Evolutionary conservation across 1,284 basidiomycete species (phyloP), one percentile per base, ranked within the genome.

Genomic region (Thecaphora thlaspeos): DNA sequence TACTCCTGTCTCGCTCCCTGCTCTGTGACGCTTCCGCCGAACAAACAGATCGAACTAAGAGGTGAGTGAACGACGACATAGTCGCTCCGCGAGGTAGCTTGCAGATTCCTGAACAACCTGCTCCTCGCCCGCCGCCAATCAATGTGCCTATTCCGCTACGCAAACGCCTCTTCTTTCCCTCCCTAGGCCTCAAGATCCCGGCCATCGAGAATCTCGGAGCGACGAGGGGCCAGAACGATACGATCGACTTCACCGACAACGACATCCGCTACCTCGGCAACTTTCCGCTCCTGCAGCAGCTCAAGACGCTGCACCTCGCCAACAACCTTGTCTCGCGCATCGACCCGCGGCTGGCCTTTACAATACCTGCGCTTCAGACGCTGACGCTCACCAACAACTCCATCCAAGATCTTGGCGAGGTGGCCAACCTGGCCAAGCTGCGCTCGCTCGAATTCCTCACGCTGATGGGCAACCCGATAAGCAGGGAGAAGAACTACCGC

Each of bases 121-220:
- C n/a, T n/a, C n/a, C n/a, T n/a, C n/a, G n/a, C n/a, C n/a, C n/a
- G n/a, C n/a, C n/a, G n/a, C n/a, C n/a, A n/a, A n/a, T n/a, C n/a
- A n/a, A n/a, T n/a, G n/a, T n/a, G n/a, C n/a, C n/a, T n/a, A n/a
- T n/a, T n/a, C n/a, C n/a, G n/a, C n/a, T n/a, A n/a, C n/a, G n/a
- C n/a, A n/a, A n/a, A n/a, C n/a, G n/a, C n/a, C n/a, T n/a, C n/a
- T n/a, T n/a, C n/a, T n/a, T n/a, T n/a, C n/a, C n/a, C n/a, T n/a
- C n/a, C n/a, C 56, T 68, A 37, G 69, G 69, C 19, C 89, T 91
- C 80, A 94, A 93, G 84, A 96, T 98, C 75, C 91, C 93, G 41
- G 87, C 90, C 47, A 98, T 99, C 77, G 95, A 99, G 86, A 98
- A 99, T 83, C 84, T 99, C 70, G 95, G 93, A 82, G 91, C 96